These are phyloP conservation scores for Delitschia confertaspora DNA, from an alignment of 495 filamentous ascomycete genomes.

Conservation along the genomic window DNA sequence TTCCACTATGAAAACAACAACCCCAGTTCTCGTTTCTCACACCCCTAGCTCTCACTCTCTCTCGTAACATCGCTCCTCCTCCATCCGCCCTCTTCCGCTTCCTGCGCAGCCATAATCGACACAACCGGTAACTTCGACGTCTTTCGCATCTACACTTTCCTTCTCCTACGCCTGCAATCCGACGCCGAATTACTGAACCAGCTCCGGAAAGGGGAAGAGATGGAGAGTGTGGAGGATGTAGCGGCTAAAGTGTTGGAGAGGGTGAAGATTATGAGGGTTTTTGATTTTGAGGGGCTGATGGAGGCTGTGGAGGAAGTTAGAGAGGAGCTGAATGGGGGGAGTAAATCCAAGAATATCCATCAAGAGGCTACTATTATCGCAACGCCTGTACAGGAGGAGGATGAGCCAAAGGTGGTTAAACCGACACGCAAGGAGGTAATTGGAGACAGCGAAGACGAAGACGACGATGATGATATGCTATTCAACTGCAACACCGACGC, in stretches of 20 bases:
- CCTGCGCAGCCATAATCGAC: slow-evolving; percentile 30
- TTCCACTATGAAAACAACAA: not conserved
- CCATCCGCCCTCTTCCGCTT: slow-evolving; percentile 11
- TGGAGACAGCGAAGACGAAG: slow-evolving; percentile 34
- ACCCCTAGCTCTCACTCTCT: slow-evolving; percentile 17
- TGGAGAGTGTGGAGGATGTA: slow-evolving; percentile 6
- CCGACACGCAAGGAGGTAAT: slow-evolving; percentile 13
- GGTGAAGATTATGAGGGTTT: slow-evolving; percentile 48
- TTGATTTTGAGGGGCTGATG: slow-evolving; percentile 50
- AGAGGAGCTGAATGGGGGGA: slow-evolving; percentile 15
- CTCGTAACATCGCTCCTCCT: slow-evolving; percentile 27
- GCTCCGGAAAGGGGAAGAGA: not conserved
- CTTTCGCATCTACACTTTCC: slow-evolving; percentile 15
- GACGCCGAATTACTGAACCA: slow-evolving; percentile 1
- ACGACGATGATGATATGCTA: slow-evolving; percentile 33
- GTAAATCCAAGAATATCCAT: not conserved
- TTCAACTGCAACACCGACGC: slow-evolving; percentile 12
- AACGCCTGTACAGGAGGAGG: not conserved
- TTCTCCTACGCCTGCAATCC: slow-evolving; percentile 10
- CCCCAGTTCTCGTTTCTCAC: not conserved
- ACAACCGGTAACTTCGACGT: slow-evolving; percentile 30
- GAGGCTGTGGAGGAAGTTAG: slow-evolving; percentile 46
- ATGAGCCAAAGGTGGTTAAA: not conserved
- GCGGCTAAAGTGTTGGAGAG: slow-evolving; percentile 39
- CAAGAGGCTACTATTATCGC: not conserved